Evolutionary conservation across 345 rosid species (phyloP).

Genomic region (Brassica juncea): DNA sequence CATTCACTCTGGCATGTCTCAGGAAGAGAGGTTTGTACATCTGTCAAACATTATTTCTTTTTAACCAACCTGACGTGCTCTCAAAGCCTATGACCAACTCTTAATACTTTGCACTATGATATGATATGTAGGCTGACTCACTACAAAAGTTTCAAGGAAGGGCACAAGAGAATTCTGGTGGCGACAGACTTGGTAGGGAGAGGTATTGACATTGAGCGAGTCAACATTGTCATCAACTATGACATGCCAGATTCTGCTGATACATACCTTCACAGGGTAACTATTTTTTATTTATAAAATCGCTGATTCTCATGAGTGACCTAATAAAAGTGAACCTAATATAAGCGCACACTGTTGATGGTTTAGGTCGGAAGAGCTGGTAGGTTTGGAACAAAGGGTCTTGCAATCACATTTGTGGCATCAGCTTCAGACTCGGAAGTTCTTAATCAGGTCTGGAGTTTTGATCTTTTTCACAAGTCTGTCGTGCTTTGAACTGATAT

Average conservation of each 20-base stretch:
- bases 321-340: not conserved
- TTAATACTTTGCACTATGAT: not conserved
- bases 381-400: slow-evolving; percentile 98
- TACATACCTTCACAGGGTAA: slow-evolving; percentile 92
- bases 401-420: slow-evolving; percentile 93
- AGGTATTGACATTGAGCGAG: slow-evolving; percentile 97
- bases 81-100: not conserved
- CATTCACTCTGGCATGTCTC: slow-evolving; percentile 99
- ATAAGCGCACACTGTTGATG: not conserved
- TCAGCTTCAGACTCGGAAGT: slow-evolving; percentile 90
- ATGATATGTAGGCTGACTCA: slow-evolving; percentile 73
- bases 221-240: slow-evolving; percentile 95
- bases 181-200: slow-evolving; percentile 97
- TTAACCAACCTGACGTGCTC: not conserved
- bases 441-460: slow-evolving; percentile 76
- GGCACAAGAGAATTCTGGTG: slow-evolving; percentile 95
- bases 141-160: slow-evolving; percentile 98
- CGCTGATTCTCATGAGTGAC: not conserved
- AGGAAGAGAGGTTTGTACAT: slow-evolving; percentile 80
- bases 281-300: not conserved
- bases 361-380: slow-evolving; percentile 97
- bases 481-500: not conserved
- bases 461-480: not conserved
- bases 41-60: not conserved
- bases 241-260: slow-evolving; percentile 99